Evolutionary conservation across 2,329 filamentous ascomycete species (phyloP).

Genomic region (Allantophomopsis cytisporea): DNA sequence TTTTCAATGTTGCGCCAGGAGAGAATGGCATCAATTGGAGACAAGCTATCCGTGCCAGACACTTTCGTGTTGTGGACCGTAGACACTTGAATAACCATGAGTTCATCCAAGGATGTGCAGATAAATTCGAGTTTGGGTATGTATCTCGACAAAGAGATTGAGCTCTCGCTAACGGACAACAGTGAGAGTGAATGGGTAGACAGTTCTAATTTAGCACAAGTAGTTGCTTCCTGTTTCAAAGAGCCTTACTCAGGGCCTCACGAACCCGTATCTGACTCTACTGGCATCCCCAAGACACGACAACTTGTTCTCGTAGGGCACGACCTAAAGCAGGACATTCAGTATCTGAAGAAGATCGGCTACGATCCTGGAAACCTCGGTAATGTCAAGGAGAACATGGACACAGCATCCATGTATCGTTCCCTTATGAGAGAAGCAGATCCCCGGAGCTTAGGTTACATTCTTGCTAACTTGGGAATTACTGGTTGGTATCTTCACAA

Average conservation of each 20-base stretch:
- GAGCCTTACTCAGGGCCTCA: slow-evolving; percentile 32
- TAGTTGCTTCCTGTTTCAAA: slow-evolving; percentile 39
- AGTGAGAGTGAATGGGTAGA: slow-evolving; percentile 40
- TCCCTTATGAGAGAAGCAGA: slow-evolving; percentile 40
- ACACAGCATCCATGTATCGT: slow-evolving; percentile 62
- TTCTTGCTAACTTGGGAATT: slow-evolving; percentile 54
- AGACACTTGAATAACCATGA: slow-evolving; percentile 48
- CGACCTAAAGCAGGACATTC: slow-evolving; percentile 52
- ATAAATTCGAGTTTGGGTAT: slow-evolving; percentile 63
- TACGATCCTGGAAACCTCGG: slow-evolving; percentile 40
- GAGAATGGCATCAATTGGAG: slow-evolving; percentile 52
- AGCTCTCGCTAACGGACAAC: background rate
- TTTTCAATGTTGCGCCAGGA: slow-evolving; percentile 44
- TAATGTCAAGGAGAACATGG: slow-evolving; percentile 50
- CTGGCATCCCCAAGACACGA: slow-evolving; percentile 17
- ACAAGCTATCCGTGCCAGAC: slow-evolving; percentile 49
- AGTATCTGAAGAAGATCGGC: slow-evolving; percentile 50
- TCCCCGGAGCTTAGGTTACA: slow-evolving; percentile 37
- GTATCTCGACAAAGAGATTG: slow-evolving; percentile 8
- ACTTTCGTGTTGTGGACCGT: slow-evolving; percentile 66
- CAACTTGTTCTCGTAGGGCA: slow-evolving; percentile 73
- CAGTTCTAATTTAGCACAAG: slow-evolving; percentile 25
- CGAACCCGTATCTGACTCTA: background rate
- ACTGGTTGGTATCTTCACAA: slow-evolving; percentile 61
- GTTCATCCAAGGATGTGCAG: slow-evolving; percentile 62